Conservation (phyloP, 2,329 filamentous ascomycete genomes). For the Allantophomopsis lycopodina region DNA sequence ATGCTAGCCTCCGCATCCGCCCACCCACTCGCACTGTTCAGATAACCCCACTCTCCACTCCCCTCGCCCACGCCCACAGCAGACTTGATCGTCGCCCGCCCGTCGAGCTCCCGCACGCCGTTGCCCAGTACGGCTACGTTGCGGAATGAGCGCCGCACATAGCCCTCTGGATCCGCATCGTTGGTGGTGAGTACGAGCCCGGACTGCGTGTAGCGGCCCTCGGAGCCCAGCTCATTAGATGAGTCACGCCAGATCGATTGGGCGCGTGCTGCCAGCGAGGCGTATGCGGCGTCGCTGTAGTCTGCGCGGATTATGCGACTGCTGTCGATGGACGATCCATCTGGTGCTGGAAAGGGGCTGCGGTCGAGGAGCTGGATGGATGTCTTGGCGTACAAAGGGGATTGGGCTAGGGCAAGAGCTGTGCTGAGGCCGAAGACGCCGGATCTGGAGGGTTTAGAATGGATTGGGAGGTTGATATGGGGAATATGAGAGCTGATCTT, state of each 20-base stretch:
- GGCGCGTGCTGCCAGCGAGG: constrained; percentile 57
- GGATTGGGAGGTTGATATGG: not conserved
- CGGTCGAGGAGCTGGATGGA: constrained; percentile 47
- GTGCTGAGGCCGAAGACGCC: constrained; percentile 47
- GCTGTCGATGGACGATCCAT: constrained; percentile 47
- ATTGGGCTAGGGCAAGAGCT: constrained; percentile 55
- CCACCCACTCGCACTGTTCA: constrained; percentile 68
- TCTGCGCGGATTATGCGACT: constrained; percentile 56
- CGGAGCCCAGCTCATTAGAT: constrained; percentile 37
- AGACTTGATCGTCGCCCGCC: constrained; percentile 26
- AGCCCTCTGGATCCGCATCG: constrained; percentile 25
- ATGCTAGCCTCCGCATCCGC: constrained; percentile 63
- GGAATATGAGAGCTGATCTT: too few species aligned
- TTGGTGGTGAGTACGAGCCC: constrained; percentile 54
- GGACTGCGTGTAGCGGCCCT: constrained; percentile 55
- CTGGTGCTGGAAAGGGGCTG: constrained; percentile 40
- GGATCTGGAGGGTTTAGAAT: constrained; percentile 22
- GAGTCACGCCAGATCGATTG: constrained; percentile 54
- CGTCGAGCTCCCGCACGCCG: constrained; percentile 25
- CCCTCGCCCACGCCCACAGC: constrained; percentile 32
- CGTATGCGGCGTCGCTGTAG: constrained; percentile 71
- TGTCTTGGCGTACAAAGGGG: constrained; percentile 37
- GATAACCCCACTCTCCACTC: constrained; percentile 53
- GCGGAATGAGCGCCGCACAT: constrained; percentile 43
- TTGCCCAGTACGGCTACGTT: constrained; percentile 34